These are phyloP conservation scores for Tilletia horrida DNA, from an alignment of 1,284 basidiomycete species.

Conservation along the genomic window DNA sequence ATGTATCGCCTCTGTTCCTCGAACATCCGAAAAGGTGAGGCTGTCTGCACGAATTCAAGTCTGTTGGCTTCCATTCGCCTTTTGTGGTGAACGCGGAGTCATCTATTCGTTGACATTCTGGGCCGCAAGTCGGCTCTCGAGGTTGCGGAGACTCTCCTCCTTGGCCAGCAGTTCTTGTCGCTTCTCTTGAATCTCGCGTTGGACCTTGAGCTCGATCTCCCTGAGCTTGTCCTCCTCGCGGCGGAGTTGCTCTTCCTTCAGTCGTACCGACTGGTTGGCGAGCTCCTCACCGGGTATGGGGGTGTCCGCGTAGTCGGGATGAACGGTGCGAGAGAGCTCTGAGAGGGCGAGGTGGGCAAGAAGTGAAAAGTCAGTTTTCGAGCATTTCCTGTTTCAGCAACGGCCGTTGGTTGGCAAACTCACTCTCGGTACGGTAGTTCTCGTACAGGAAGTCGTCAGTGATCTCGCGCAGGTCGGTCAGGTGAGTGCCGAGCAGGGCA, in stretches of 20 bases:
- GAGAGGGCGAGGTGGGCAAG: neutral
- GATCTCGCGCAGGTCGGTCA: slow-evolving; percentile 82
- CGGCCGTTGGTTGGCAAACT: neutral
- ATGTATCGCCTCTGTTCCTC: no score
- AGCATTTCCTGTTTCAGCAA: neutral
- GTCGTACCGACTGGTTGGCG: slow-evolving; percentile 88
- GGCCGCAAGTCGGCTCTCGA: slow-evolving; percentile 83
- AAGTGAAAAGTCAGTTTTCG: slow-evolving; percentile 12
- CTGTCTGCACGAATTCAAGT: no score
- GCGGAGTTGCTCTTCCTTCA: slow-evolving; percentile 98
- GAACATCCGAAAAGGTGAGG: no score
- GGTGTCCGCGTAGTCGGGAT: slow-evolving; percentile 63
- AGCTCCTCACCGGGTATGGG: slow-evolving; percentile 73
- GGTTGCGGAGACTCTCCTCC: slow-evolving; percentile 64
- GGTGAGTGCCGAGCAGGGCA: slow-evolving; percentile 87
- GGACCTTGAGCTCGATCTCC: slow-evolving; percentile 96
- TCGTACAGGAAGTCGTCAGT: slow-evolving; percentile 87
- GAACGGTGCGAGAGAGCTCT: slow-evolving; percentile 78
- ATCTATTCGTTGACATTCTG: slow-evolving; percentile 56
- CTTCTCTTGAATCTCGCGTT: slow-evolving; percentile 98
- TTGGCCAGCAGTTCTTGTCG: slow-evolving; percentile 75
- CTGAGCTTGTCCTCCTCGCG: slow-evolving; percentile 78
- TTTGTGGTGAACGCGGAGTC: no score
- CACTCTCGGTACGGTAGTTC: slow-evolving; percentile 91
- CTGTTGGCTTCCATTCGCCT: no score